A percentile compares a stretch with the other conserved stretches of the same genome.
Conservation (phyloP, 805 yeast species). For the Nakazawaea wickerhamii region DNA sequence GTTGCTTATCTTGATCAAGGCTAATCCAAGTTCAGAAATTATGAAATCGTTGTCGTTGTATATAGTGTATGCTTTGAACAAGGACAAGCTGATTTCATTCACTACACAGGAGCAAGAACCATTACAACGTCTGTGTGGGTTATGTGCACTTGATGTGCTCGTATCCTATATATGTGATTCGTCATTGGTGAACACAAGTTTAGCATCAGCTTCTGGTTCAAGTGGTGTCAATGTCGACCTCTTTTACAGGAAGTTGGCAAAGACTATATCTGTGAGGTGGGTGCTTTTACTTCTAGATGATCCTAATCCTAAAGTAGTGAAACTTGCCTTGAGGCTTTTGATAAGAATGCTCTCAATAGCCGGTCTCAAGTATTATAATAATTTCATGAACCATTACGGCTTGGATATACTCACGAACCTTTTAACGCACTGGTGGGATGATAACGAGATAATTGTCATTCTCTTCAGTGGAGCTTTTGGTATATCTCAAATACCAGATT, state of each 20-base stretch:
- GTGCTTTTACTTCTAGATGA: constrained; percentile 46
- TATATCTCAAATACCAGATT: constrained; percentile 23
- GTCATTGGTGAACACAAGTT: constrained; percentile 25
- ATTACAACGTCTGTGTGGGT: constrained; percentile 25
- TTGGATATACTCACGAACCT: constrained; percentile 40
- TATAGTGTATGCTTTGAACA: constrained; percentile 42
- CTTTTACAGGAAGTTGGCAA: constrained; percentile 37
- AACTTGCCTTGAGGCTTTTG: constrained; percentile 38
- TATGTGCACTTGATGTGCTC: constrained; percentile 32
- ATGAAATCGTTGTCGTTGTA: constrained; percentile 48
- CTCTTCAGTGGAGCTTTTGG: constrained; percentile 45
- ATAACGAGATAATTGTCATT: constrained; percentile 36
- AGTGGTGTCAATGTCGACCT: constrained; percentile 9
- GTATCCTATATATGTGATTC: constrained; percentile 37
- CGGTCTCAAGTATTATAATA: constrained; percentile 40
- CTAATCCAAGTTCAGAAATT: constrained; percentile 49
- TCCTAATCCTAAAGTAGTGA: constrained; percentile 30
- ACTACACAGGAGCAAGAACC: constrained; percentile 2
- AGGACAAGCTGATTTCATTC: constrained; percentile 4
- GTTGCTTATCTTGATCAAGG: constrained; percentile 33
- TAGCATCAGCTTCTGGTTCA: constrained; percentile 3
- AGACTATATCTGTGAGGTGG: constrained; percentile 64
- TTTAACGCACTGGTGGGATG: constrained; percentile 42
- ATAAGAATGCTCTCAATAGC: constrained; percentile 41
- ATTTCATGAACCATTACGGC: constrained; percentile 50